Evolutionary conservation across 495 filamentous ascomycete genomes (phyloP).

Genomic region (Hyaloscypha variabilis): DNA sequence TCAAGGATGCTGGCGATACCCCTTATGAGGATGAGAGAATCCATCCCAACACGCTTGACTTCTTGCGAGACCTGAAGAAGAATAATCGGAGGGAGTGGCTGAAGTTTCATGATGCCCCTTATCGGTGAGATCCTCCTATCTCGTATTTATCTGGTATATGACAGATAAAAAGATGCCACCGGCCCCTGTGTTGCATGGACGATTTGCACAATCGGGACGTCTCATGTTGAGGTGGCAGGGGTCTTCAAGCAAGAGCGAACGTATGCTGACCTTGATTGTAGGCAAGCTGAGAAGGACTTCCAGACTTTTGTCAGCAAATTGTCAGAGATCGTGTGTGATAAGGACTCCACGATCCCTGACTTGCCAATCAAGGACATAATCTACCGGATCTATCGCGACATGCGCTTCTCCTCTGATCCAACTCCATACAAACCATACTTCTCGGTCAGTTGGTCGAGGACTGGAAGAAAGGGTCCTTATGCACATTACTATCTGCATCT

Average conservation of each 20-base stretch:
- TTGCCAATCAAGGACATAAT: constrained; percentile 80
- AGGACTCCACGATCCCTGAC: constrained; percentile 80
- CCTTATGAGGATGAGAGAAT: constrained; percentile 69
- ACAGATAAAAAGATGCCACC: too few species aligned
- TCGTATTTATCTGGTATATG: neutral
- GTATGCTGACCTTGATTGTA: constrained; percentile 72
- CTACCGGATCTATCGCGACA: constrained; percentile 84
- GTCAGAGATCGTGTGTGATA: constrained; percentile 67
- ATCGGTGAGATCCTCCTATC: constrained; percentile 42
- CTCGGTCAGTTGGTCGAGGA: constrained; percentile 83
- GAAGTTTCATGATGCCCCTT: constrained; percentile 45
- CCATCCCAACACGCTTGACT: constrained; percentile 81
- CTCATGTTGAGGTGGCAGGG: too few species aligned
- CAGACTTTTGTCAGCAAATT: constrained; percentile 71
- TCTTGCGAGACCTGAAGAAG: constrained; percentile 70
- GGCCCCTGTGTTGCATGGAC: too few species aligned
- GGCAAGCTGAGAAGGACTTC: constrained; percentile 76
- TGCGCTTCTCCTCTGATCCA: constrained; percentile 75
- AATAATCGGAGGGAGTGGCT: constrained; percentile 86
- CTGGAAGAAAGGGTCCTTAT: constrained; percentile 83
- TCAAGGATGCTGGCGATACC: constrained; percentile 65
- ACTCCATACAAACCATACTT: constrained; percentile 90
- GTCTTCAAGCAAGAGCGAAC: too few species aligned
- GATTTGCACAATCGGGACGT: too few species aligned
- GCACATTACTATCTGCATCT: constrained; percentile 80